Evolutionary conservation across 306 rosid species (phyloP), one percentile per base, ranked within the genome.

Genomic region (Lathyrus tuberosus): DNA sequence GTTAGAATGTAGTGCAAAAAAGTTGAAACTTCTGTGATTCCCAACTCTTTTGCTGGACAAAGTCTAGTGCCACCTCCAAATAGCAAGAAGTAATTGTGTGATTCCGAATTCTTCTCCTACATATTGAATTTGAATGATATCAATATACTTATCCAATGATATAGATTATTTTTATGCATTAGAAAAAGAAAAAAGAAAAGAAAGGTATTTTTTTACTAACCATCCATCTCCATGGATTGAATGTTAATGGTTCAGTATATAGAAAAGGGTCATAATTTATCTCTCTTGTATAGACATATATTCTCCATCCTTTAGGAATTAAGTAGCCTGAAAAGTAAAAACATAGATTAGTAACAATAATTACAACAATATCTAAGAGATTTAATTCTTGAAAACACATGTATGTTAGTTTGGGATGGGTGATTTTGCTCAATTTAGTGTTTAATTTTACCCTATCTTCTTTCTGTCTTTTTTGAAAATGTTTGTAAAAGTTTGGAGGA

Each of bases 191-290:
- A 49, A 0, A 43, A 17, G 53, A 3, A 2, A 13, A 57, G 8
- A 4, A 5, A 70, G 1, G 38, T 46, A 10, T 51, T 24, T n/a
- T 0, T 28, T 77, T 8, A 81, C 90, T 57, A 62, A 94, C 98
- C 96, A 94, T 66, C 97, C 97, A 94, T 84, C 99, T 87, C 99
- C 99, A 91, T 31, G 99, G 99, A 71, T 94, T 86, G 77, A 94
- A 94, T 67, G 75, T 71, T 3, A 84, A 81, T 7, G 99, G 99
- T 6, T 94, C 99, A 5, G 97, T 79, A 77, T 94, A 94, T 35
- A 86, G 71, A 75, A 77, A 80, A 10, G 76, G 82, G 68, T 89
- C 92, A 73, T 94, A 94, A 62, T 94, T 94, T 22, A 80, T 86
- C 84, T 94, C 99, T 63, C 99, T 87, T 28, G 99, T 94, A 16